Conservation (phyloP, 1,284 basidiomycete genomes). For the Ustilago crameri region DNA sequence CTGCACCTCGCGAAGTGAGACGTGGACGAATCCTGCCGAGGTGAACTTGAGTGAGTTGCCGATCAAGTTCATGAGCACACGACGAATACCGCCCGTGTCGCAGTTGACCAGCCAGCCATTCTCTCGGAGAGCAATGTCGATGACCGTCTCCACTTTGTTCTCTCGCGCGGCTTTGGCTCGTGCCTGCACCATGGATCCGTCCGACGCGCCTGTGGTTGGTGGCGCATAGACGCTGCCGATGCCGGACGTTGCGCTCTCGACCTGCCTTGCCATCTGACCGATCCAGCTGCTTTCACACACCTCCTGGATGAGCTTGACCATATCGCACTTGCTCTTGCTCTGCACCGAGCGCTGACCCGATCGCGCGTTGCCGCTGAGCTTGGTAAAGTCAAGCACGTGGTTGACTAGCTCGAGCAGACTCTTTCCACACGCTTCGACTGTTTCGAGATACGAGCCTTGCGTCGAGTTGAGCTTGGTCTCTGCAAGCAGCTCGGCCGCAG, state of each 20-base stretch:
- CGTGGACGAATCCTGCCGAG: constrained; percentile 84
- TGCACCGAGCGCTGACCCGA: constrained; percentile 27
- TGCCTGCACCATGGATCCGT: constrained; percentile 25
- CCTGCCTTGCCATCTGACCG: constrained; percentile 83
- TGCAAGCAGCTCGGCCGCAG: constrained; percentile 85
- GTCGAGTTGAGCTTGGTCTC: constrained; percentile 84
- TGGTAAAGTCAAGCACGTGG: constrained; percentile 95
- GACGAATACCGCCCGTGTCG: constrained; percentile 90
- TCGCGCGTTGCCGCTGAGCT: constrained; percentile 81
- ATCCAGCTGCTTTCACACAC: constrained; percentile 96
- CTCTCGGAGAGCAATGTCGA: constrained; percentile 81
- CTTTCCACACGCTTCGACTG: constrained; percentile 70
- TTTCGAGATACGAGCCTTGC: constrained; percentile 87
- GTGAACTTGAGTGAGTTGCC: constrained; percentile 94
- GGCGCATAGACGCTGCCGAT: constrained; percentile 94
- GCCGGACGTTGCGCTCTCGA: constrained; percentile 70
- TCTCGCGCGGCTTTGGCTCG: constrained; percentile 34
- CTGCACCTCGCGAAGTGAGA: constrained; percentile 80
- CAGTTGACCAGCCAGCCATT: constrained; percentile 87
- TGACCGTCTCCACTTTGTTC: constrained; percentile 82
- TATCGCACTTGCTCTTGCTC: constrained; percentile 71
- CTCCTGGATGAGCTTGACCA: constrained; percentile 91
- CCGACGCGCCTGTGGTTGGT: constrained; percentile 28
- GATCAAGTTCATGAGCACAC: constrained; percentile 94
- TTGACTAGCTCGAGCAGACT: constrained; percentile 78